phyloP scores from a whole-genome alignment of 495 filamentous ascomycete genomes.

The Recurvomyces mirabilis region DNA sequence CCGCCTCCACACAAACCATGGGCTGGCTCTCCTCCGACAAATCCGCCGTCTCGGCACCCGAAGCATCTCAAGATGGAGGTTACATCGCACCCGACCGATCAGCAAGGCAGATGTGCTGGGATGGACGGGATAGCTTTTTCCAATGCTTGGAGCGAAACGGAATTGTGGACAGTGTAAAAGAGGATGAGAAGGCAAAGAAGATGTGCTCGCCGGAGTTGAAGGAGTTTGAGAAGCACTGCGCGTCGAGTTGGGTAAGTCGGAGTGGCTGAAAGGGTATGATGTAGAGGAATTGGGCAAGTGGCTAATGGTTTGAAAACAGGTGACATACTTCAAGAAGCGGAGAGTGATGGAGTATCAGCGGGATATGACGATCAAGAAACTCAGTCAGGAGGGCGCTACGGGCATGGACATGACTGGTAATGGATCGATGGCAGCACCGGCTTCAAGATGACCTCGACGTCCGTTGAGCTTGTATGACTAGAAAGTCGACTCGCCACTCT shows the following conservation, averaged over 20 bases:
- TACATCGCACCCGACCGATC: slow-evolving; percentile 65
- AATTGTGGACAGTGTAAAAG: slow-evolving; percentile 76
- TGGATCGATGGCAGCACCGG: neutral
- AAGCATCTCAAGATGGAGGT: slow-evolving; percentile 45
- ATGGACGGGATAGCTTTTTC: slow-evolving; percentile 76
- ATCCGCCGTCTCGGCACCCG: slow-evolving; percentile 29
- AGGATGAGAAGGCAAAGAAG: slow-evolving; percentile 50
- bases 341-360: slow-evolving; percentile 84
- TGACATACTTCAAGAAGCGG: slow-evolving; percentile 94
- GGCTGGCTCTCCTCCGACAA: slow-evolving; percentile 7
- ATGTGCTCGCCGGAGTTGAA: slow-evolving; percentile 55
- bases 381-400: slow-evolving; percentile 64
- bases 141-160: slow-evolving; percentile 65
- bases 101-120: slow-evolving; percentile 74
- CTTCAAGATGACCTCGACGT: slow-evolving; percentile 1
- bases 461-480: too few species aligned
- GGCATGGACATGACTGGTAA: slow-evolving; percentile 4
- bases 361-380: slow-evolving; percentile 61
- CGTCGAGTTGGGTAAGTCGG: slow-evolving; percentile 58
- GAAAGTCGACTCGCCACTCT: too few species aligned
- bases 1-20: too few species aligned
- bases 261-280: slow-evolving; percentile 1
- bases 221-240: slow-evolving; percentile 66
- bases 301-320: slow-evolving; percentile 39
- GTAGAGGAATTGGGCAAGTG: slow-evolving; percentile 3